These are phyloP conservation scores for Volvox carteri DNA, from an alignment of 163 green algal species.

Conservation along the genomic window DNA sequence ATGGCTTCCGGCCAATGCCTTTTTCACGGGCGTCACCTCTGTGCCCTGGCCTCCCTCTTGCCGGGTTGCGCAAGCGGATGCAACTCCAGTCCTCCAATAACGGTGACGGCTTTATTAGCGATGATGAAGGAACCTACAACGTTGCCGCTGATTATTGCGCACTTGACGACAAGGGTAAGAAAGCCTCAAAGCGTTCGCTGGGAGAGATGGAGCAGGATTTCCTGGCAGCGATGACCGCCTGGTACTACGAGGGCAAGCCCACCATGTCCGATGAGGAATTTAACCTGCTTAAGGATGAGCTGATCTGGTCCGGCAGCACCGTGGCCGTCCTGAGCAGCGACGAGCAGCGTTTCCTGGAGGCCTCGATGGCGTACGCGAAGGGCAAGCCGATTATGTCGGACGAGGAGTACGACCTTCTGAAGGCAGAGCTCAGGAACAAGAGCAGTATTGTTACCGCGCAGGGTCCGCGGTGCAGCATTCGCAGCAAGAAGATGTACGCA, in stretches of 20 bases:
- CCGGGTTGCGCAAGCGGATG: conserved; percentile 45
- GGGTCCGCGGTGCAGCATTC: conserved; percentile 92
- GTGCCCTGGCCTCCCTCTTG: neutral
- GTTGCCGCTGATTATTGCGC: conserved; percentile 64
- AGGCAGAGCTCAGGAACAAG: conserved; percentile 83
- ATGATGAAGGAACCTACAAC: conserved; percentile 53
- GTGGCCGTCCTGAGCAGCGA: conserved; percentile 86
- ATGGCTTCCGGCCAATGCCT: neutral
- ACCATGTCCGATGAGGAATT: conserved; percentile 94
- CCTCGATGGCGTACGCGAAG: conserved; percentile 77
- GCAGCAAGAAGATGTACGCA: conserved; percentile 86
- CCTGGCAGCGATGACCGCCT: conserved; percentile 84
- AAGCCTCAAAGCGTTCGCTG: conserved; percentile 66
- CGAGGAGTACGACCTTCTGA: conserved; percentile 93
- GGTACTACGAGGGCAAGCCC: conserved; percentile 89
- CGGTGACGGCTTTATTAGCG: neutral
- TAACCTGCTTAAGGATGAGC: conserved; percentile 94
- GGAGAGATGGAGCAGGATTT: conserved; percentile 97
- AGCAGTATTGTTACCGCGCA: conserved; percentile 81
- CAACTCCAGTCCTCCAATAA: neutral
- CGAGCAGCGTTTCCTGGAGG: conserved; percentile 93
- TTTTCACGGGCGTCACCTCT: neutral
- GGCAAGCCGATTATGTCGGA: conserved; percentile 91
- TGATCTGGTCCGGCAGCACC: conserved; percentile 94
- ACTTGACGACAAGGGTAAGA: conserved; percentile 58